Conservation (phyloP, 257 asterid genomes). For the Forsythia viridissima region DNA sequence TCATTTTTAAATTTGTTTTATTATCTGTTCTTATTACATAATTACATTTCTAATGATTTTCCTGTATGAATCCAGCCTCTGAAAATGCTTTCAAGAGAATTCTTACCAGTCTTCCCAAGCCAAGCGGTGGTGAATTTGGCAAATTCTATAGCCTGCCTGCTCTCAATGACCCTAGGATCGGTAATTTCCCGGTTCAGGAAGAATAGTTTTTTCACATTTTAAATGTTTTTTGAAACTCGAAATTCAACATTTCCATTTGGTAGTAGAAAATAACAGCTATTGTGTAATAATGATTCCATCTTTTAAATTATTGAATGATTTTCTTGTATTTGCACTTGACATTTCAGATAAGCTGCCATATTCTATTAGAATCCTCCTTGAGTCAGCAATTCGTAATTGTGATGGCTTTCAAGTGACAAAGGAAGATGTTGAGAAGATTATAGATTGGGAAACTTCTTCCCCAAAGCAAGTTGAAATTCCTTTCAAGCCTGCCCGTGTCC, state of each 20-base stretch:
- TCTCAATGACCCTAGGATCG: conserved; percentile 83
- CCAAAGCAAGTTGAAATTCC: conserved; percentile 93
- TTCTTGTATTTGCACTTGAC: conserved; percentile 4
- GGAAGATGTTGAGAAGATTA: conserved; percentile 88
- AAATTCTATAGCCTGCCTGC: conserved; percentile 89
- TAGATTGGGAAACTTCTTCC: conserved; percentile 86
- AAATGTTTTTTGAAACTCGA: background rate
- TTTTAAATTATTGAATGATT: conserved; percentile 14
- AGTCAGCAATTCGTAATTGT: conserved; percentile 94
- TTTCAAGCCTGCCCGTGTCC: conserved; percentile 97
- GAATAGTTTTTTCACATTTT: conserved; percentile 3
- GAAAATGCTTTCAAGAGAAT: conserved; percentile 80
- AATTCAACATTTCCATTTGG: background rate
- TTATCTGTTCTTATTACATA: background rate
- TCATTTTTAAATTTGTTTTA: conserved; percentile 7
- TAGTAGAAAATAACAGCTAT: conserved; percentile 4
- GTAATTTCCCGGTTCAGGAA: conserved; percentile 28
- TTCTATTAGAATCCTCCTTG: conserved; percentile 88
- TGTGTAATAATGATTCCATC: background rate
- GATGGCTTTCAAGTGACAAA: conserved; percentile 89
- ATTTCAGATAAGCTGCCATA: conserved; percentile 86
- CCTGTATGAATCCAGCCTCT: conserved; percentile 55
- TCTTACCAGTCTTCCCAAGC: conserved; percentile 79
- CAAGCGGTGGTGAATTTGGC: conserved; percentile 94
- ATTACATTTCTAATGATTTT: conserved; percentile 2